Conservation (phyloP, 1,284 basidiomycete species). For the Xerocomus cyaneibrunnescens region DNA sequence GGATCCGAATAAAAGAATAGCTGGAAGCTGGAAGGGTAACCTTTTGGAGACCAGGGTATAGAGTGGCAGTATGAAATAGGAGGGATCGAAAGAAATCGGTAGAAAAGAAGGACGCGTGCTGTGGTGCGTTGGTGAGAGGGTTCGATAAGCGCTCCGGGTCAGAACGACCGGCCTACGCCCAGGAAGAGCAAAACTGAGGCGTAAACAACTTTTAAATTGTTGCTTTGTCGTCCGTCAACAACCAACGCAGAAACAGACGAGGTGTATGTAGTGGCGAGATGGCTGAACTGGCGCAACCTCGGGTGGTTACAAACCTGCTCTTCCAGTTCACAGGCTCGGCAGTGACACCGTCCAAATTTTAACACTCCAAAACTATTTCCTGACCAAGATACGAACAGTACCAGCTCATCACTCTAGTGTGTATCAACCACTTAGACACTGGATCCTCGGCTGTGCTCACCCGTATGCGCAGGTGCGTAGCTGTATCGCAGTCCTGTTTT, state of each 20-base stretch:
- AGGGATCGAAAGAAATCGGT: slow-evolving; percentile 25
- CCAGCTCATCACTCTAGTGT: no score
- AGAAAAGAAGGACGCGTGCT: slow-evolving; percentile 47
- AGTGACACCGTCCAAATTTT: slow-evolving; percentile 13
- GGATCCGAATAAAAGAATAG: slow-evolving; percentile 19
- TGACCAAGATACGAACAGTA: no score
- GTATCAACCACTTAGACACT: no score
- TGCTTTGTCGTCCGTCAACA: slow-evolving; percentile 37
- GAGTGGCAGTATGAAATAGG: slow-evolving; percentile 25
- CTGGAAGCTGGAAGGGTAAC: slow-evolving; percentile 23
- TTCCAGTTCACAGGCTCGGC: slow-evolving; percentile 30
- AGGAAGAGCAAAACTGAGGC: slow-evolving; percentile 27
- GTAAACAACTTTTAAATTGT: slow-evolving; percentile 28
- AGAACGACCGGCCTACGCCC: slow-evolving; percentile 35
- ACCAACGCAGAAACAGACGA: slow-evolving; percentile 35
- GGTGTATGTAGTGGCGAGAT: slow-evolving; percentile 10
- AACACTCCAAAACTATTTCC: no score
- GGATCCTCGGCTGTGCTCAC: no score
- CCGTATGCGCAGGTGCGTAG: no score
- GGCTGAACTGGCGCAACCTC: slow-evolving; percentile 16
- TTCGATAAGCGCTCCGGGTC: slow-evolving; percentile 38
- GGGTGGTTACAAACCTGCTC: slow-evolving; percentile 22
- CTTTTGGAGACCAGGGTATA: slow-evolving; percentile 32
- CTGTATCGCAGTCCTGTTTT: no score
- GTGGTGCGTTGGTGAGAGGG: slow-evolving; percentile 36